phyloP scores from a whole-genome alignment of 345 rosid species.

The Angophora floribunda region DNA sequence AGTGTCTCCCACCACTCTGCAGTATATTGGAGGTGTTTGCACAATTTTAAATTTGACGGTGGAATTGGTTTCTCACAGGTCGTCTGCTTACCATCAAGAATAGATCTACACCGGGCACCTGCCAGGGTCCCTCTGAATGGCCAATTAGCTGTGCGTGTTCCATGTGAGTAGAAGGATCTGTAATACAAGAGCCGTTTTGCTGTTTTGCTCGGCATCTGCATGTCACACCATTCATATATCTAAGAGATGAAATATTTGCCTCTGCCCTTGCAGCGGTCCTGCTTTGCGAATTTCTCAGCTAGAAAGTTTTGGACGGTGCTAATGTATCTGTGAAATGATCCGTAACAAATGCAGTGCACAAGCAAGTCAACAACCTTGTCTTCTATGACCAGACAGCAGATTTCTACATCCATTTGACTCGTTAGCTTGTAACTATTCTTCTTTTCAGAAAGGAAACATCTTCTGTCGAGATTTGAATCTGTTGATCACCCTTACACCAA shows the following conservation, averaged over 20 bases:
- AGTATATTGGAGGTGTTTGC: not conserved
- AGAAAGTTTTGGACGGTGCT: not conserved
- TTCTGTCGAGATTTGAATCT: not conserved
- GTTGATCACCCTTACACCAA: not conserved
- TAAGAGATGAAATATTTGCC: not conserved
- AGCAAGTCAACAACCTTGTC: not conserved
- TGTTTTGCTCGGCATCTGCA: not conserved
- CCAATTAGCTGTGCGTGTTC: conserved; percentile 47
- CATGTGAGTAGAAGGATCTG: conserved; percentile 21
- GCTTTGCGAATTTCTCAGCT: not conserved
- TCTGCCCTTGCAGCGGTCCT: not conserved
- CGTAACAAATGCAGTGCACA: not conserved
- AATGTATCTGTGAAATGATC: not conserved
- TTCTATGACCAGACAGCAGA: not conserved
- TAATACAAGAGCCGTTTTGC: not conserved
- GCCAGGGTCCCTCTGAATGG: conserved; percentile 63
- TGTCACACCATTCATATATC: not conserved
- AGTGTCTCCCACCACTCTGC: not conserved
- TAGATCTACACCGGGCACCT: conserved; percentile 51
- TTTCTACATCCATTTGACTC: not conserved
- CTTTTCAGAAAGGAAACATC: not conserved
- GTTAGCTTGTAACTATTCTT: not conserved
- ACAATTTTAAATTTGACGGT: not conserved
- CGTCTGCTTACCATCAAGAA: conserved; percentile 43
- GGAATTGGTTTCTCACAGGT: conserved; percentile 18